Conservation (phyloP, 2,329 filamentous ascomycete genomes). For the Fusarium sp. region DNA sequence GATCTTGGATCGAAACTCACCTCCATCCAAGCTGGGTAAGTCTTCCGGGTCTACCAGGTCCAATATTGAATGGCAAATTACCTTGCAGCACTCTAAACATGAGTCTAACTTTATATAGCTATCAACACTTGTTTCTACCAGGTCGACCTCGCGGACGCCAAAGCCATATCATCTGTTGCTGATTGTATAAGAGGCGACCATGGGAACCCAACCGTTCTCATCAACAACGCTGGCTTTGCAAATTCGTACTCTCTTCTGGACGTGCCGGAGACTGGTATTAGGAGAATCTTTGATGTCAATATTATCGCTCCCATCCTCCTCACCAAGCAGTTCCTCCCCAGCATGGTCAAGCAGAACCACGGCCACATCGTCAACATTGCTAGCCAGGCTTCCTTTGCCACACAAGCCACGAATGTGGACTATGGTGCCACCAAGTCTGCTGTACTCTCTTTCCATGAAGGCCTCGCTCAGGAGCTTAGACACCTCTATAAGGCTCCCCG, state of each 20-base stretch:
- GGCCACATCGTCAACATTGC: conserved; percentile 79
- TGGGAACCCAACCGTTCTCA: not conserved
- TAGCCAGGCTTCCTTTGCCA: conserved; percentile 68
- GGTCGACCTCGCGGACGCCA: not conserved
- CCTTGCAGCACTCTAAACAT: not conserved
- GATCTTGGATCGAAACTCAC: not conserved
- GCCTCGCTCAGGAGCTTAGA: conserved; percentile 64
- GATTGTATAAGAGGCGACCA: not conserved
- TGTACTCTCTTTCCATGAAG: conserved; percentile 74
- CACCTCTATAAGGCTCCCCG: conserved; percentile 68
- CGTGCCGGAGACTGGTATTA: not conserved
- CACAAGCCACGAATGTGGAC: conserved; percentile 71
- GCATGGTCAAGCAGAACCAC: conserved; percentile 70
- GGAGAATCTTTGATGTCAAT: conserved; percentile 70
- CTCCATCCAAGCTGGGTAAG: not conserved
- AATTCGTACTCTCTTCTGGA: not conserved
- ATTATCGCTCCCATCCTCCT: conserved; percentile 72
- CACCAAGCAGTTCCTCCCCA: conserved; percentile 71
- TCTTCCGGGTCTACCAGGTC: not conserved
- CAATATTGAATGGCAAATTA: not conserved
- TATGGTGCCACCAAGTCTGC: conserved; percentile 74
- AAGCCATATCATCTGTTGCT: not conserved
- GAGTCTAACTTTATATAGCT: not conserved
- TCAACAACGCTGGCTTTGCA: not conserved
- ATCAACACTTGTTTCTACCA: conserved; percentile 1